These are phyloP conservation scores for Lactarius trivialis DNA, from an alignment of 768 basidiomycete genomes.

Conservation along the genomic window DNA sequence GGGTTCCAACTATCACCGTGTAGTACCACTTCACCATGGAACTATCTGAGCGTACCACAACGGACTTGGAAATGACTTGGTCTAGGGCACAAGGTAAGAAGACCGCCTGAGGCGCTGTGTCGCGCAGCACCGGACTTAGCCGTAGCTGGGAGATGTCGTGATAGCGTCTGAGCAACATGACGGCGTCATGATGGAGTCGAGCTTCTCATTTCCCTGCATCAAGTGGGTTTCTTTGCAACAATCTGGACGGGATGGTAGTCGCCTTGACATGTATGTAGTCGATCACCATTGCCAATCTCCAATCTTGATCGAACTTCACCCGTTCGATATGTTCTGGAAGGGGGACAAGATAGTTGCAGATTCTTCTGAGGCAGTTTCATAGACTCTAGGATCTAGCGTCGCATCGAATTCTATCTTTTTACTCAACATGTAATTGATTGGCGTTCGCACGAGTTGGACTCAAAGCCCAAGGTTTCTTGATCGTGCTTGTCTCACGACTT, in stretches of 20 bases:
- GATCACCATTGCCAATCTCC: not conserved
- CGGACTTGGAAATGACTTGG: not conserved
- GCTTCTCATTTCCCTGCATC: too few relatives aligned
- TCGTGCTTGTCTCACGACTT: not conserved
- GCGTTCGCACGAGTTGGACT: not conserved
- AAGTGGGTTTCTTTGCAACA: not conserved
- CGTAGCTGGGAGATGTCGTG: not conserved
- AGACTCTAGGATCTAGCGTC: not conserved
- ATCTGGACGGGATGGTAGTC: not conserved
- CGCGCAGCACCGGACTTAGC: conserved; percentile 15
- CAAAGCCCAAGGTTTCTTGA: not conserved
- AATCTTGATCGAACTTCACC: not conserved
- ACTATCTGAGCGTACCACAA: not conserved
- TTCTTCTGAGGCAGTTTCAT: not conserved
- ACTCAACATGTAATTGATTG: not conserved
- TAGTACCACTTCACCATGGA: conserved; percentile 7
- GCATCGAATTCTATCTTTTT: not conserved
- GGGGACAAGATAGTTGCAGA: not conserved
- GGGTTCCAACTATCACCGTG: conserved; percentile 10
- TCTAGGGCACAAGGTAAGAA: not conserved
- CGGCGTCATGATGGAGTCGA: not conserved
- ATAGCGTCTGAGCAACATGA: not conserved
- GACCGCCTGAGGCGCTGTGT: not conserved
- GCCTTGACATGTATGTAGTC: not conserved
- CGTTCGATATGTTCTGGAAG: not conserved